A percentile compares a stretch with the other conserved stretches of the same genome.
phyloP scores from a whole-genome alignment of 2,329 filamentous ascomycete species.

The Beauveria sp. region DNA sequence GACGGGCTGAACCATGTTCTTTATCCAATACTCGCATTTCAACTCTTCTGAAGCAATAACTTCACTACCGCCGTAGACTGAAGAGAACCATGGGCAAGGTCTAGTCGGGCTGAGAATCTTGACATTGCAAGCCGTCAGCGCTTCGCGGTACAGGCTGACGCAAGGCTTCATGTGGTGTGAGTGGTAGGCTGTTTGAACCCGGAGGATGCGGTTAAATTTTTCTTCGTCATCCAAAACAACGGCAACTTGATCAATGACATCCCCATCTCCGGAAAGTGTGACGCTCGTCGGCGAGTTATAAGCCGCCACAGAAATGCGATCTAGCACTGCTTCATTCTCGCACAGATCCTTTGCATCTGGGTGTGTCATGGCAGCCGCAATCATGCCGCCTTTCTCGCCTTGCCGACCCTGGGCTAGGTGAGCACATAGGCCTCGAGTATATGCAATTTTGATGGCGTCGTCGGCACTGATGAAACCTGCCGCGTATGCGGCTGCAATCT shows the following conservation, averaged over 20 bases:
- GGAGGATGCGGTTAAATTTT: constrained; percentile 17
- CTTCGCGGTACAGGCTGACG: neutral
- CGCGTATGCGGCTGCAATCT: constrained; percentile 35
- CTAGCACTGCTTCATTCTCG: neutral
- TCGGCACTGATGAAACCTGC: constrained; percentile 32
- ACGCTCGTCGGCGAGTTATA: constrained; percentile 15
- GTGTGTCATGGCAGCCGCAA: constrained; percentile 32
- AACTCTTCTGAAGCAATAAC: neutral
- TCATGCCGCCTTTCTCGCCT: constrained; percentile 37
- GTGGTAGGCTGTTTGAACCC: constrained; percentile 23
- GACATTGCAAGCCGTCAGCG: neutral
- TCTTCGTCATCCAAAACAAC: constrained; percentile 9
- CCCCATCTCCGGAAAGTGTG: constrained; percentile 18
- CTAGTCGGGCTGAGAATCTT: neutral
- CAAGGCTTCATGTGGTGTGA: constrained; percentile 21
- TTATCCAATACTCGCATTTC: neutral
- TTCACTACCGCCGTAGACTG: neutral
- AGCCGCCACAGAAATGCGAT: constrained; percentile 13
- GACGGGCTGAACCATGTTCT: constrained; percentile 9
- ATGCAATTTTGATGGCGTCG: constrained; percentile 36
- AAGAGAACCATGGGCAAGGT: constrained; percentile 2
- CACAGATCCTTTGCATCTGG: constrained; percentile 10
- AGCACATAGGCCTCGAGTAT: constrained; percentile 29
- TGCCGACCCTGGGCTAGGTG: constrained; percentile 31
- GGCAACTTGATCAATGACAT: constrained; percentile 15